Conservation (phyloP, 2,329 filamentous ascomycete species). For the Monilinia aucupariae region DNA sequence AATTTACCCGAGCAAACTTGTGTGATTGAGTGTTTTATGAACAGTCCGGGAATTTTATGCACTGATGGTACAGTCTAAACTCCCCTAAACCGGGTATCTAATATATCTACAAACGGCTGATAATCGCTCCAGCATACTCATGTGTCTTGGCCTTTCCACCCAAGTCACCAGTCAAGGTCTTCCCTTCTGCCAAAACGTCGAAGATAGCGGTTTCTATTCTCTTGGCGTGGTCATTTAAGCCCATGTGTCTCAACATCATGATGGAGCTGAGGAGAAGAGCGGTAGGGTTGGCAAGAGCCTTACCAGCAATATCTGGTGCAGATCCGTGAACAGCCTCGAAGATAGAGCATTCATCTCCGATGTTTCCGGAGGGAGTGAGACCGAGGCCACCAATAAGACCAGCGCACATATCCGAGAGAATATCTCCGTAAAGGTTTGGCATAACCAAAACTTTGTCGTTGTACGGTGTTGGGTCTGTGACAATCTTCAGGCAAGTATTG, state of each 20-base stretch:
- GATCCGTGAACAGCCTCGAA: slow-evolving; percentile 99
- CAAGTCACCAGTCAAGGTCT: slow-evolving; percentile 90
- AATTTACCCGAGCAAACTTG: slow-evolving; percentile 14
- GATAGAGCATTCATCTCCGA: slow-evolving; percentile 98
- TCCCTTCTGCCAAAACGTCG: slow-evolving; percentile 90
- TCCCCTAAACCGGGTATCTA: slow-evolving; percentile 27
- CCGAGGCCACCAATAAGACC: slow-evolving; percentile 96
- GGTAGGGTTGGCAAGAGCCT: slow-evolving; percentile 94
- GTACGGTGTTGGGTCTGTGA: slow-evolving; percentile 91
- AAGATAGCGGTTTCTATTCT: slow-evolving; percentile 95
- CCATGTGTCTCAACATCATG: slow-evolving; percentile 99
- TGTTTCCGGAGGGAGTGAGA: slow-evolving; percentile 96
- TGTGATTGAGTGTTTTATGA: slow-evolving; percentile 25
- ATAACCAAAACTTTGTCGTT: slow-evolving; percentile 98
- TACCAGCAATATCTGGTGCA: slow-evolving; percentile 92
- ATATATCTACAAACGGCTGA: slow-evolving; percentile 43
- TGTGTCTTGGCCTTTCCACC: slow-evolving; percentile 93
- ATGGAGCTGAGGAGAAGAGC: slow-evolving; percentile 91
- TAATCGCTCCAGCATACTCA: slow-evolving; percentile 92
- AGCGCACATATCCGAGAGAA: slow-evolving; percentile 98
- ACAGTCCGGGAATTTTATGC: slow-evolving; percentile 5
- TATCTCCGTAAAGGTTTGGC: slow-evolving; percentile 99
- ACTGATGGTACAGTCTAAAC: slow-evolving; percentile 34
- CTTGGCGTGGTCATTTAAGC: slow-evolving; percentile 73
- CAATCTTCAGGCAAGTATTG: slow-evolving; percentile 99